Evolutionary conservation across 208 protist genomes (phyloP).

Genomic region (Zelonia costaricensis): DNA sequence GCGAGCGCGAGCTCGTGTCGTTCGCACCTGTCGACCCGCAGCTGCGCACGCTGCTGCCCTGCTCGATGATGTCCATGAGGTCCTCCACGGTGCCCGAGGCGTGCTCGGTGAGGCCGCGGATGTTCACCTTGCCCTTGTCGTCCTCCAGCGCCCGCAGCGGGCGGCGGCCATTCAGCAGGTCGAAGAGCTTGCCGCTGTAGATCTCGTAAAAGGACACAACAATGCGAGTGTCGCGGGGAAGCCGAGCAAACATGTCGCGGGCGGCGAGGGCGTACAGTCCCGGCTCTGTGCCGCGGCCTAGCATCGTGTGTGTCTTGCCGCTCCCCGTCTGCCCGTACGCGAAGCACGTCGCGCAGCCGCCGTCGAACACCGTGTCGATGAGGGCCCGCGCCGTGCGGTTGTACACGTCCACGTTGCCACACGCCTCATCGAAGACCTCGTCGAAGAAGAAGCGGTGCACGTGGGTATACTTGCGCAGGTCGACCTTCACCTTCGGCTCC

Average conservation of each 20-base stretch:
- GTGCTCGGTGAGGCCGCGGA: conserved; percentile 70
- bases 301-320: conserved; percentile 93
- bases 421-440: conserved; percentile 92
- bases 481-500: conserved; percentile 93
- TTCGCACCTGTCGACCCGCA: conserved; percentile 94
- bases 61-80: conserved; percentile 74
- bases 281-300: conserved; percentile 63
- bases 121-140: conserved; percentile 62
- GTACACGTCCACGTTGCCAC: conserved; percentile 91
- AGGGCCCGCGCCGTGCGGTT: conserved; percentile 71
- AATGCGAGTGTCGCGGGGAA: conserved; percentile 38
- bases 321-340: conserved; percentile 93
- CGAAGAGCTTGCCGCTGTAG: conserved; percentile 79
- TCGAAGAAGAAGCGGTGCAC: conserved; percentile 97
- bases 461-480: conserved; percentile 96
- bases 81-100: conserved; percentile 45
- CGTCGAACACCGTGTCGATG: conserved; percentile 71
- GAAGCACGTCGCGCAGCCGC: conserved; percentile 76
- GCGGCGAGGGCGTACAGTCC: conserved; percentile 75
- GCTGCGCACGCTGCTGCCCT: conserved; percentile 78
- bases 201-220: conserved; percentile 84
- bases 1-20: conserved; percentile 92
- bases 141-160: conserved; percentile 65
- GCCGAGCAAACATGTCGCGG: conserved; percentile 66
- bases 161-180: conserved; percentile 73